Conservation (phyloP, 176 grass and related monocot genomes). For the Calamus simplicifolius region DNA sequence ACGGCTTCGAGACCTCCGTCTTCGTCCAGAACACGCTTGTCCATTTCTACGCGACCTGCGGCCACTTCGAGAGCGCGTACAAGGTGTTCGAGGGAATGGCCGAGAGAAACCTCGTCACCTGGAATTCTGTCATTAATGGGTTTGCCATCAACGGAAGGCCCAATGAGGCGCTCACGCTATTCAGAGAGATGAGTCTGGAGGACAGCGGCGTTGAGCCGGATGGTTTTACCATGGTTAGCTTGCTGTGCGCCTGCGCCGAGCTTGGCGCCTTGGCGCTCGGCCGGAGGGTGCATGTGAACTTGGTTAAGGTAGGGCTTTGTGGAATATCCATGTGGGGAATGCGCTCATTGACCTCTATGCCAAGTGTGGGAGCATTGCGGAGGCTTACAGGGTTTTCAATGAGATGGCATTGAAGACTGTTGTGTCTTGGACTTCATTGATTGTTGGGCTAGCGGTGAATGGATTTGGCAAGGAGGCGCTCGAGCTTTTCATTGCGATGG, state of each 20-base stretch:
- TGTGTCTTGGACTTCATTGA: slow-evolving; percentile 63
- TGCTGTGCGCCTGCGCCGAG: slow-evolving; percentile 54
- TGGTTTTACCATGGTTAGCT: slow-evolving; percentile 72
- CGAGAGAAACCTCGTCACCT: slow-evolving; percentile 57
- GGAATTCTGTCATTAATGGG: slow-evolving; percentile 71
- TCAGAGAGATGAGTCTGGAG: slow-evolving; percentile 39
- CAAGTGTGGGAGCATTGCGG: slow-evolving; percentile 47
- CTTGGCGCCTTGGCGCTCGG: slow-evolving; percentile 47
- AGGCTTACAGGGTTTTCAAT: slow-evolving; percentile 50
- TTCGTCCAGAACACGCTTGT: slow-evolving; percentile 73
- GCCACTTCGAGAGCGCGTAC: slow-evolving; percentile 55
- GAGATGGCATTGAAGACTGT: slow-evolving; percentile 52
- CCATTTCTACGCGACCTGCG: slow-evolving; percentile 52
- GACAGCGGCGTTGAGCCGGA: slow-evolving; percentile 25
- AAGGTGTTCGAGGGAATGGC: slow-evolving; percentile 65
- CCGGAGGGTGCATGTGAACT: slow-evolving; percentile 46
- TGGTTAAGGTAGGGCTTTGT: slow-evolving; percentile 42
- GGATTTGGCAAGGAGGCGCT: slow-evolving; percentile 67
- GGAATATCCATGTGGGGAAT: slow-evolving; percentile 52
- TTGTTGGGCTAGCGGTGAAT: slow-evolving; percentile 64
- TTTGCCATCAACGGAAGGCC: slow-evolving; percentile 59
- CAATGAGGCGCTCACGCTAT: slow-evolving; percentile 65
- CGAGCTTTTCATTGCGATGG: slow-evolving; percentile 53
- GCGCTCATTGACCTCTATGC: slow-evolving; percentile 69
- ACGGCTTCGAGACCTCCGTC: slow-evolving; percentile 40